Base-by-base conservation (phyloP, 2,329 filamentous ascomycete species). In the Xylaria sp. region DNA sequence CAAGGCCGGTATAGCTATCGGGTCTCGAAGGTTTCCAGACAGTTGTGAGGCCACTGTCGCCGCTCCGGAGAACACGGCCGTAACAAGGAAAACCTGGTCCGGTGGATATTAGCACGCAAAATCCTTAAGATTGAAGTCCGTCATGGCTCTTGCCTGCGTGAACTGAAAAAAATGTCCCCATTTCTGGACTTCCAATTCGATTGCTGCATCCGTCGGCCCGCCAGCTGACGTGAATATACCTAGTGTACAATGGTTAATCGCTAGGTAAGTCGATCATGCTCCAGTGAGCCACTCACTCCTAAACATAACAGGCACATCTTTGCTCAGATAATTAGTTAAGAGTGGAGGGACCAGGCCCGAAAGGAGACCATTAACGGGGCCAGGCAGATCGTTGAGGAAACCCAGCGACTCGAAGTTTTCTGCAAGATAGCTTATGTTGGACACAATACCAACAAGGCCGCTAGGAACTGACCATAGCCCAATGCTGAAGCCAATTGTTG, bases 381-480 rank as follows among this genome's bases (percentile, higher is more conserved):
- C 72, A 0, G 95, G 96, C 5, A 97, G 86, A 25, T 89, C 81
- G 52, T 88, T 84, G 70, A 98, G 89, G 84, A 94, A 98, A 1
- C 79, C 78, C 36, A 98, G 84, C 80, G 91, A 97, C 1, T 87
- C 86, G 28, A 95, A 83, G 10, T 79, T 81, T 65, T 88, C 86
- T 39, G 87, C 82, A 1, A 98, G 83, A 61, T 88, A 91, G 71
- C 90, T 85, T 73, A 98, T 89, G 78, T 98, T 97, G 49, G 94
- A 96, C 68, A 98, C 89, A 10, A 91, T 80, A 82, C 94, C 95
- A 46, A 98, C 92, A 57, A 95, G 85, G 10, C 92, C 93, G 9
- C 97, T 87, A 0, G 89, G 89, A 56, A 91, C 84, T 10, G 89
- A 89, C 89, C 96, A 99, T 84, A 98, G 98, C 72, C 97, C 84